Evolutionary conservation across 345 rosid species (phyloP), one percentile per base, ranked within the genome.

Genomic region (Brassica incana): DNA sequence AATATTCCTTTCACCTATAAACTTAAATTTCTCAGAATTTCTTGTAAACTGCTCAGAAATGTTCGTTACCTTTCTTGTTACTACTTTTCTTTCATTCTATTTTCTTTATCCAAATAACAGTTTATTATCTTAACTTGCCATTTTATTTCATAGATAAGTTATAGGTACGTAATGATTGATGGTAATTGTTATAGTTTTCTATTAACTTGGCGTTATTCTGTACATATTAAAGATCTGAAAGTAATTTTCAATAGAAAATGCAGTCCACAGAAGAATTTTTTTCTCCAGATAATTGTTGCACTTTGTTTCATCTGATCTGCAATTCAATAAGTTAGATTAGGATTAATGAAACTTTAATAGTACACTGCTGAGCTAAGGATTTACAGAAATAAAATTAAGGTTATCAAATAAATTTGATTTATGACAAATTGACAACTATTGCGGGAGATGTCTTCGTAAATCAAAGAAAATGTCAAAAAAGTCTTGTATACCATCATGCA

Each of bases 41-140:
- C 75, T 70, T 59, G 67, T 78, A 66, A 72, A 79, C 69, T 79
- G 60, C 78, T 73, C 23, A n/a, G 78, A 60, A 79, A 61, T 30
- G 61, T 78, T 73, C 30, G 40, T 4, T 11, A 63, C 36, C 14
- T 50, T 50, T 50, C 56, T 50, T n/a, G 6, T 20, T 3, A 0
- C 59, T 61, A 38, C 58, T 54, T 67, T 76, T 36, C 45, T 38
- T 43, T 12, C 11, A 0, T 25, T 50, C 5, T 29, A 64, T 48
- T 9, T 52, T 20, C 33, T 1, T 48, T 45, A 67, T 40, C 0
- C 20, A 10, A 61, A 32, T 0, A 32, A 18, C 33, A 12, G 0
- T 18, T 67, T 56, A 8, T 38, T 29, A 58, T 38, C 16, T 52
- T 54, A 35, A 15, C 66, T 65, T 52, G 54, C 1, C 52, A 65